Evolutionary conservation across 768 basidiomycete species (phyloP).

Genomic region (Auriscalpium orientale): DNA sequence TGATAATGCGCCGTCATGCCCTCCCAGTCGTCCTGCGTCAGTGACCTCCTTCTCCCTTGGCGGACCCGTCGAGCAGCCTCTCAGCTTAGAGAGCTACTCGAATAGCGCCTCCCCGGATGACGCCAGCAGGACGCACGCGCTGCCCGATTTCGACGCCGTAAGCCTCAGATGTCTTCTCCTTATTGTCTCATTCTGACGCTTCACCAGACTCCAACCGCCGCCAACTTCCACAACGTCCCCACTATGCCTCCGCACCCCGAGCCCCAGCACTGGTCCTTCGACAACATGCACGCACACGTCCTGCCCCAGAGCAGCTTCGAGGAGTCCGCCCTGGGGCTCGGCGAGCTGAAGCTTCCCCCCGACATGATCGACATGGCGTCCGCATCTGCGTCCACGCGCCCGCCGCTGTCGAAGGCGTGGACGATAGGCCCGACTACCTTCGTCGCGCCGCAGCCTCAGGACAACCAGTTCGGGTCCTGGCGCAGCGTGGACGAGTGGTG

Average conservation of each 20-base stretch:
- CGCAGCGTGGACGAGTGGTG: too few species aligned
- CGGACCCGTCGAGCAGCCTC: not conserved
- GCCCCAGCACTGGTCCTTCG: not conserved
- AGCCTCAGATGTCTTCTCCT: not conserved
- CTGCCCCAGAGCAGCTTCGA: not conserved
- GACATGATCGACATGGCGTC: not conserved
- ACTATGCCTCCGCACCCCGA: constrained; percentile 8
- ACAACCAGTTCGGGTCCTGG: too few species aligned
- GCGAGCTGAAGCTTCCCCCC: not conserved
- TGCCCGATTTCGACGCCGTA: not conserved
- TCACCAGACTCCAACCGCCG: constrained; percentile 22
- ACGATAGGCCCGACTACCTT: too few species aligned
- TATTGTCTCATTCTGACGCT: not conserved
- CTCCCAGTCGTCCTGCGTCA: not conserved
- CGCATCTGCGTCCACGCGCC: too few species aligned
- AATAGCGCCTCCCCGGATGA: too few species aligned
- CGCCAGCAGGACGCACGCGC: not conserved
- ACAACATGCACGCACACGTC: not conserved
- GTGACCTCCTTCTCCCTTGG: not conserved
- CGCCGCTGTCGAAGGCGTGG: too few species aligned
- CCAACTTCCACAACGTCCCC: constrained; percentile 13
- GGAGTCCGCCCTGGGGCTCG: not conserved
- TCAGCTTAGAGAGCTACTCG: too few species aligned
- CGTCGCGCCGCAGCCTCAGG: too few species aligned
- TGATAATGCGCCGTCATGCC: not conserved